Evolutionary conservation across 1,139 yeast genomes (phyloP), one percentile per base, ranked within the genome.

Genomic region (Suhomyces ambrosiae): DNA sequence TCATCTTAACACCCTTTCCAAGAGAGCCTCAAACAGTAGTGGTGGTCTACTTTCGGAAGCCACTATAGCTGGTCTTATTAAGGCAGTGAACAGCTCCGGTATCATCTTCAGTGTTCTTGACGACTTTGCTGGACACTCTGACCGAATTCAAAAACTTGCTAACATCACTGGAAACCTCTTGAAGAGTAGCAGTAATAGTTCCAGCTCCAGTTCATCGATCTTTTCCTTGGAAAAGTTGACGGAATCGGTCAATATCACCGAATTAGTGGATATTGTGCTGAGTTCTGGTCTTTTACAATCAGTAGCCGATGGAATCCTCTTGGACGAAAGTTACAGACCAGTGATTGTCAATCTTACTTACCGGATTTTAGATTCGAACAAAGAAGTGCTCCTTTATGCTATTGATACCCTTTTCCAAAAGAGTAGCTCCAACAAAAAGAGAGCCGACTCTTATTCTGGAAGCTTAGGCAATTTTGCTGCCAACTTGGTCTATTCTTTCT

Each of bases 201-300:
- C 23, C 14, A 27, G 34, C n/a, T 40, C 37, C 8, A 27, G 38
- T 9, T 24, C 42, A 24, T 16, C 31, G 7, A 11, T 22, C n/a
- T 16, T 33, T 27, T 28, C 41, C 16, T 29, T 52, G 5, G 13
- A 35, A 7, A 49, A 49, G n/a, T 32, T 53, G 26, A 34, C 44
- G 12, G 27, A 44, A 6, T 41, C 41, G 7, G 45, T 60, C 14
- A 67, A 70, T 37, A 21, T 54, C 11, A 46, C 68, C 24, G 60
- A 55, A 2, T 38, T 64, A 12, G 25, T 61, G 14, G 42, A 40
- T 2, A 48, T 54, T 3, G 61, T 68, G 15, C 37, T 52, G 27
- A 45, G 52, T 6, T 68, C 74, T 2, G 77, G 76, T 0, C 58
- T 71, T 31, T 35, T 67, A 16, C 50, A 56, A 8, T 63, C 71